Evolutionary conservation across 2,329 filamentous ascomycete genomes (phyloP).

Genomic region (Diplodia sapinea): DNA sequence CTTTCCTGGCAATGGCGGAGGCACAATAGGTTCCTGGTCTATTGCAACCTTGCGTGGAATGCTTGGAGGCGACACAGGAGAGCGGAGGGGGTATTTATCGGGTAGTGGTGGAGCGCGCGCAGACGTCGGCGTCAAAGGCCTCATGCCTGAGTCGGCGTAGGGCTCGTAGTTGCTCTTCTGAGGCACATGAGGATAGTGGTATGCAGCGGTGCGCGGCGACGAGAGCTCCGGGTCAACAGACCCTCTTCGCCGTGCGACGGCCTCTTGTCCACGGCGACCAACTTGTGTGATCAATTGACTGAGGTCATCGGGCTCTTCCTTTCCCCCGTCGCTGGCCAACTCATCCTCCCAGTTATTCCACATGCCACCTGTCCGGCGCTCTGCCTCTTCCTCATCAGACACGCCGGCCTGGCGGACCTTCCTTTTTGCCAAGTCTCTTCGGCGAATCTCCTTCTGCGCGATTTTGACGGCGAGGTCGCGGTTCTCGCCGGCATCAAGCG

Average conservation of each 20-base stretch:
- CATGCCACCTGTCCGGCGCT: constrained; percentile 59
- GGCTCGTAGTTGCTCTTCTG: constrained; percentile 45
- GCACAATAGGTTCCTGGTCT: constrained; percentile 6
- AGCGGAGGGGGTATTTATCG: constrained; percentile 35
- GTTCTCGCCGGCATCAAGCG: constrained; percentile 44
- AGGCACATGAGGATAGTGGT: constrained; percentile 55
- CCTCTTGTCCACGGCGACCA: constrained; percentile 45
- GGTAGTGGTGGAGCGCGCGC: constrained; percentile 48
- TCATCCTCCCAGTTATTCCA: constrained; percentile 61
- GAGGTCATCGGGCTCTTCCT: constrained; percentile 51
- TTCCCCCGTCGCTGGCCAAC: constrained; percentile 38
- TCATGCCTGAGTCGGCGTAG: constrained; percentile 40
- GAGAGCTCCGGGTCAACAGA: neutral
- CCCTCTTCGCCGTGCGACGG: constrained; percentile 39
- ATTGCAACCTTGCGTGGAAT: constrained; percentile 25
- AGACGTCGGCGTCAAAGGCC: constrained; percentile 23
- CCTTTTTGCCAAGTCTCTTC: constrained; percentile 41
- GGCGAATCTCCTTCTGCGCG: constrained; percentile 44
- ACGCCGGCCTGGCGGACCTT: constrained; percentile 61
- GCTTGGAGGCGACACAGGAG: constrained; percentile 14
- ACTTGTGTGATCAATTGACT: constrained; percentile 60
- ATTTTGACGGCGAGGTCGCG: constrained; percentile 43
- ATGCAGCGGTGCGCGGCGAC: constrained; percentile 37
- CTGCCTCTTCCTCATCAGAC: constrained; percentile 62
- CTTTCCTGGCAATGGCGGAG: constrained; percentile 40